Evolutionary conservation across 495 filamentous ascomycete genomes (phyloP).

Genomic region (Penicillium paradoxum): DNA sequence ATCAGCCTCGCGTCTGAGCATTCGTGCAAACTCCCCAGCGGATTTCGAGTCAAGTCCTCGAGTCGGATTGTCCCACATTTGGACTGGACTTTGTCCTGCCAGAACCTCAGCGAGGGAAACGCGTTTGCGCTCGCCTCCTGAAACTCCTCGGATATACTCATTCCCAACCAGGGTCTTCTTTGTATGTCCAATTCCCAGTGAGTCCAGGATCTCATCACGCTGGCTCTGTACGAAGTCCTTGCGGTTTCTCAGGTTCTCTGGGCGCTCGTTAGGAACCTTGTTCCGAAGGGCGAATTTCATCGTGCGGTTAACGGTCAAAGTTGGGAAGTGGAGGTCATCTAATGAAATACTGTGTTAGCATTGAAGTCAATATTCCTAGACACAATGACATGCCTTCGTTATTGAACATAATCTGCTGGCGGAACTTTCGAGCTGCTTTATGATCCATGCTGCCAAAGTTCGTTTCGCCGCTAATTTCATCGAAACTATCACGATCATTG

Average conservation of each 20-base stretch:
- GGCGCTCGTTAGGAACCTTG: slow-evolving; percentile 59
- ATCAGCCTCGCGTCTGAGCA: slow-evolving; percentile 61
- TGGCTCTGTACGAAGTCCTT: slow-evolving; percentile 57
- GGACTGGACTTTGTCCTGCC: slow-evolving; percentile 61
- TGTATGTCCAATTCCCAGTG: slow-evolving; percentile 72
- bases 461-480: slow-evolving; percentile 31
- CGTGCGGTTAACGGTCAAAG: slow-evolving; percentile 75
- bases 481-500: slow-evolving; percentile 35
- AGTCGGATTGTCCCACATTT: slow-evolving; percentile 82
- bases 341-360: slow-evolving; percentile 32
- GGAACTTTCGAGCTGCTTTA: slow-evolving; percentile 24
- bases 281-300: slow-evolving; percentile 73
- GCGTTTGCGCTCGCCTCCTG: slow-evolving; percentile 79
- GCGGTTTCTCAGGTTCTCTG: slow-evolving; percentile 47
- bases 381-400: slow-evolving; percentile 23
- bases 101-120: slow-evolving; percentile 73
- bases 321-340: slow-evolving; percentile 76
- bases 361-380: not conserved
- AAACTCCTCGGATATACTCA: slow-evolving; percentile 75
- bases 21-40: slow-evolving; percentile 71
- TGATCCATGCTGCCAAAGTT: slow-evolving; percentile 36
- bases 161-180: slow-evolving; percentile 77
- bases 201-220: slow-evolving; percentile 69
- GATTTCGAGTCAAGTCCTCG: slow-evolving; percentile 76
- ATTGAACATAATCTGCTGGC: slow-evolving; percentile 44